Evolutionary conservation across 2,329 filamentous ascomycete species (phyloP).

Genomic region (Monilinia aucupariae): DNA sequence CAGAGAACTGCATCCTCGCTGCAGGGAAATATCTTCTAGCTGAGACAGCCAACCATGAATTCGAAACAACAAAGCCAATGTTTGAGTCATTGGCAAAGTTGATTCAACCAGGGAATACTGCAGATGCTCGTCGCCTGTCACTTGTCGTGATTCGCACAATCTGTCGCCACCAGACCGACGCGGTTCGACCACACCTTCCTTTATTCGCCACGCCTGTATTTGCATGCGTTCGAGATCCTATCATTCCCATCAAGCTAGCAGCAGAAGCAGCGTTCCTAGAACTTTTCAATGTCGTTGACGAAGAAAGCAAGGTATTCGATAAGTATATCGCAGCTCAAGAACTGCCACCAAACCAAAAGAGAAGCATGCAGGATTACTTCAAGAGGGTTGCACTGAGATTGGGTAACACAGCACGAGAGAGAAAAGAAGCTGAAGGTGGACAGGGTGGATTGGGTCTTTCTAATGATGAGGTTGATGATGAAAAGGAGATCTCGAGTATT

Average conservation of each 20-base stretch:
- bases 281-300: slow-evolving; percentile 83
- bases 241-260: slow-evolving; percentile 92
- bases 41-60: slow-evolving; percentile 58
- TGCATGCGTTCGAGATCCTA: slow-evolving; percentile 77
- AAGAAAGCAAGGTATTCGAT: slow-evolving; percentile 81
- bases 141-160: slow-evolving; percentile 86
- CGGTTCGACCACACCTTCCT: slow-evolving; percentile 74
- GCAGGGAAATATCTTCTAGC: slow-evolving; percentile 84
- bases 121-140: slow-evolving; percentile 78
- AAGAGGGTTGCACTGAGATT: slow-evolving; percentile 83
- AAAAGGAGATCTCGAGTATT: slow-evolving; percentile 92
- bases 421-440: slow-evolving; percentile 86
- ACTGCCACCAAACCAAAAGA: slow-evolving; percentile 66
- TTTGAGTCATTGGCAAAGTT: slow-evolving; percentile 71
- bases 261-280: slow-evolving; percentile 92
- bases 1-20: slow-evolving; percentile 83
- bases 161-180: slow-evolving; percentile 69
- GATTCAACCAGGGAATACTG: slow-evolving; percentile 70
- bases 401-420: slow-evolving; percentile 80
- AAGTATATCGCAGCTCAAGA: slow-evolving; percentile 74
- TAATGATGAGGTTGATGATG: slow-evolving; percentile 89
- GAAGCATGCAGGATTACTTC: slow-evolving; percentile 95
- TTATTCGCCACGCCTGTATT: slow-evolving; percentile 82
- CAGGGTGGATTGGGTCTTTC: slow-evolving; percentile 78
- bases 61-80: slow-evolving; percentile 71